A percentile compares a stretch with the other conserved stretches of the same genome.
phyloP scores from a whole-genome alignment of 768 basidiomycete genomes.

The Dioszegia aurantiaca region DNA sequence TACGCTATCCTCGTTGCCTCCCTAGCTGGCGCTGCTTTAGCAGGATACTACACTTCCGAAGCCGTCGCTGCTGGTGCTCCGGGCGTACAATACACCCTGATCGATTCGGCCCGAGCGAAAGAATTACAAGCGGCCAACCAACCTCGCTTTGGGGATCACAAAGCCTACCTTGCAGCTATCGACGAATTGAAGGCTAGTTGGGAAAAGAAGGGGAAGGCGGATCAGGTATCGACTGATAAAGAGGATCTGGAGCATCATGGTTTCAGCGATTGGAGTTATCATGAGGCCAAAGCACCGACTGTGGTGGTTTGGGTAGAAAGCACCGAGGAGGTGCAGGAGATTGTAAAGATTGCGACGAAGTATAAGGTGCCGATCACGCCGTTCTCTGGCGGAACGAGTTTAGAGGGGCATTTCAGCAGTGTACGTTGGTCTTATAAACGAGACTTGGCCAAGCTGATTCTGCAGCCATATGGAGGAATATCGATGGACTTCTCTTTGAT shows the following conservation, averaged over 20 bases:
- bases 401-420: conserved; percentile 72
- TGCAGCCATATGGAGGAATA: conserved; percentile 61
- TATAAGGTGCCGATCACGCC: conserved; percentile 73
- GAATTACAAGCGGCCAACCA: conserved; percentile 32
- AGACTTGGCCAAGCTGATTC: conserved; percentile 1
- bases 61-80: conserved; percentile 10
- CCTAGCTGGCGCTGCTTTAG: conserved; percentile 22
- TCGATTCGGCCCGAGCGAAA: conserved; percentile 31
- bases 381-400: conserved; percentile 78
- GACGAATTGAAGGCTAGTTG: conserved; percentile 27
- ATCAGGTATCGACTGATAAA: conserved; percentile 38
- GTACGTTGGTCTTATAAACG: conserved; percentile 2
- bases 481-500: conserved; percentile 76
- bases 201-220: conserved; percentile 28
- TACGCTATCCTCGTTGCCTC: conserved; percentile 23
- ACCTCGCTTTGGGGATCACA: conserved; percentile 31
- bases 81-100: conserved; percentile 16
- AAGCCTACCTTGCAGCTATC: conserved; percentile 39
- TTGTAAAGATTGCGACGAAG: conserved; percentile 72
- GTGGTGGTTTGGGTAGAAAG: conserved; percentile 54
- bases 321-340: conserved; percentile 77
- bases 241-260: conserved; percentile 43
- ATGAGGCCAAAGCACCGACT: conserved; percentile 41
- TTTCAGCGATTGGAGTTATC: conserved; percentile 48
- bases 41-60: conserved; percentile 27